Evolutionary conservation across 495 filamentous ascomycete genomes (phyloP).

Genomic region (Podospora fimiseda): DNA sequence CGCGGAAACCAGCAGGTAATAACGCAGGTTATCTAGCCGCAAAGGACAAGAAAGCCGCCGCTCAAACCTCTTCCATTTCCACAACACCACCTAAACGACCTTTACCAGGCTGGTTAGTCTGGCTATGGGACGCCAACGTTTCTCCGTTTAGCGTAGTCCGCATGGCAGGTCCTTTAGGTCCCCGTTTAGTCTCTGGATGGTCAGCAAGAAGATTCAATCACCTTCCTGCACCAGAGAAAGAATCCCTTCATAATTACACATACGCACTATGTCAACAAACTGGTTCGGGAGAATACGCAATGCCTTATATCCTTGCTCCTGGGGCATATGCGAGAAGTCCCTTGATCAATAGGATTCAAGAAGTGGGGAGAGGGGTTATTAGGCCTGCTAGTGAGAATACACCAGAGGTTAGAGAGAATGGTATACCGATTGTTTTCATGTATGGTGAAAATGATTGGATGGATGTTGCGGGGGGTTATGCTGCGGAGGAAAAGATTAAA

Average conservation of each 20-base stretch:
- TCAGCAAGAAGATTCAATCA: conserved; percentile 87
- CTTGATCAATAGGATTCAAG: conserved; percentile 76
- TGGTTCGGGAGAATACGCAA: conserved; percentile 91
- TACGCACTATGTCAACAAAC: conserved; percentile 91
- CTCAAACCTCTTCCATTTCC: conserved; percentile 17
- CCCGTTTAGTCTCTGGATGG: conserved; percentile 90
- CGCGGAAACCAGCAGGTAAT: conserved; percentile 16
- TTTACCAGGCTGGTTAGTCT: conserved; percentile 76
- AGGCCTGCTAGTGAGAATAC: conserved; percentile 28
- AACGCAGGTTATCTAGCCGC: conserved; percentile 15
- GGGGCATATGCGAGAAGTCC: conserved; percentile 88
- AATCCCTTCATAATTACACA: conserved; percentile 82
- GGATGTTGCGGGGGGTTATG: conserved; percentile 82
- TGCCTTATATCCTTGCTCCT: conserved; percentile 87
- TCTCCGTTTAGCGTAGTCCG: conserved; percentile 89
- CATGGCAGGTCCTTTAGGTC: conserved; percentile 85
- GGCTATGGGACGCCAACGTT: conserved; percentile 95
- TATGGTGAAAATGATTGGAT: conserved; percentile 99
- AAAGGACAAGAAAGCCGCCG: conserved; percentile 23
- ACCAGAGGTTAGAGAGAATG: conserved; percentile 53
- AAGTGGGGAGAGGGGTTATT: conserved; percentile 65
- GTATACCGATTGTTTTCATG: conserved; percentile 82
- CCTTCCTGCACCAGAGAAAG: conserved; percentile 70
- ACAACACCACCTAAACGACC: conserved; percentile 45
- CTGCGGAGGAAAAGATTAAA: conserved; percentile 71